These are phyloP conservation scores for Monosporozyma siamensis DNA, from an alignment of 805 yeast genomes.

Conservation along the genomic window DNA sequence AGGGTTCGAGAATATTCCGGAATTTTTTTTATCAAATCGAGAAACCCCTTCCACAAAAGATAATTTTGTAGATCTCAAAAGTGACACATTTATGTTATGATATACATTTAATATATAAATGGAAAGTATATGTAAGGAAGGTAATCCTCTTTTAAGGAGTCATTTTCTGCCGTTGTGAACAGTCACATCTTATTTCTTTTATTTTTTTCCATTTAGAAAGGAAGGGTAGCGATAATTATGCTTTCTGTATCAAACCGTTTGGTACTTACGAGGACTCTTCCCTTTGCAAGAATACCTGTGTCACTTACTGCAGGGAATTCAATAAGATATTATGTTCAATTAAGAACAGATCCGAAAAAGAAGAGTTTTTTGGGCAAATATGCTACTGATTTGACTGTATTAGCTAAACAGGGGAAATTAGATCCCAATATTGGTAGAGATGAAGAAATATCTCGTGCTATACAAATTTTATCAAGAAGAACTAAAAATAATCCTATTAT, in stretches of 20 bases:
- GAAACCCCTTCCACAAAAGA: neutral
- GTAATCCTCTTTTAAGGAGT: neutral
- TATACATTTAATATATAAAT: too few relatives aligned
- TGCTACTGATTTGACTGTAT: conserved; percentile 76
- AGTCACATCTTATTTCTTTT: too few relatives aligned
- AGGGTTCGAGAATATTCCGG: conserved; percentile 3
- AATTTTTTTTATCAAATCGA: neutral
- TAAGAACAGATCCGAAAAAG: conserved; percentile 38
- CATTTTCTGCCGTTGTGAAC: too few relatives aligned
- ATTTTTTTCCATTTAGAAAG: too few relatives aligned
- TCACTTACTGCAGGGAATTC: neutral
- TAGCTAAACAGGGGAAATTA: conserved; percentile 81
- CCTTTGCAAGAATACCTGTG: neutral
- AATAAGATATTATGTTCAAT: conserved; percentile 15
- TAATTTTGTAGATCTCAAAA: neutral
- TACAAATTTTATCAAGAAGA: conserved; percentile 83
- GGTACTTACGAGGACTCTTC: neutral
- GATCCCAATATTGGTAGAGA: conserved; percentile 98
- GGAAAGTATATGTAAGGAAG: neutral
- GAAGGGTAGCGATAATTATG: too few relatives aligned
- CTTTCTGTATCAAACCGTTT: neutral
- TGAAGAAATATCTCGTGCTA: conserved; percentile 86
- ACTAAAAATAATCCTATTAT: conserved; percentile 93
- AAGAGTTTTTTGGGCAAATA: conserved; percentile 74
- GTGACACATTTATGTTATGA: too few relatives aligned